phyloP scores from a whole-genome alignment of 2,329 filamentous ascomycete species.

The Parasarocladium wereldwijsianum region DNA sequence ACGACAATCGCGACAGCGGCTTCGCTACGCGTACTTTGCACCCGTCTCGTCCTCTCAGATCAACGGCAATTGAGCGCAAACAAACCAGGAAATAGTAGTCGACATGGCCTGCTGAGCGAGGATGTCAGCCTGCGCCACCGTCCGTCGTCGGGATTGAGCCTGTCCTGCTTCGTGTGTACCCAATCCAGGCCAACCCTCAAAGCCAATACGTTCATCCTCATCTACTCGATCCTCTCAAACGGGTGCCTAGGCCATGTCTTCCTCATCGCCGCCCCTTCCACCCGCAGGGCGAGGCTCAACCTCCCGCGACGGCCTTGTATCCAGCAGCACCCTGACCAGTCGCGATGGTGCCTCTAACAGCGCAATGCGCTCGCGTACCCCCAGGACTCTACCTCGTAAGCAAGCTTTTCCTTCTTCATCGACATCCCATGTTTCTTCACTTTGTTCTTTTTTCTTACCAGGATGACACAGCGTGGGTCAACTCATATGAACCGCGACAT shows the following conservation, averaged over 20 bases:
- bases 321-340: constrained; percentile 2
- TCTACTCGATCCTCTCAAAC: not conserved
- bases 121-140: no score
- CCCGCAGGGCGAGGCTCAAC: not conserved
- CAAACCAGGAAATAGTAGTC: no score
- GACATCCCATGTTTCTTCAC: not conserved
- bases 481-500: constrained; percentile 28
- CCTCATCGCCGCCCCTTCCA: not conserved
- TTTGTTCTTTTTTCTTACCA: constrained; percentile 5
- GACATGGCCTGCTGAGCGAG: no score
- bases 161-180: no score
- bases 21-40: no score
- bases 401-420: constrained; percentile 2
- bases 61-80: no score
- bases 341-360: not conserved
- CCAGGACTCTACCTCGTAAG: constrained; percentile 16
- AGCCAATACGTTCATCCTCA: no score
- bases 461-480: constrained; percentile 28
- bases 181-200: no score
- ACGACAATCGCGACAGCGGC: no score
- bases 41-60: no score
- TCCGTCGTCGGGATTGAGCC: no score
- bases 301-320: constrained; percentile 3
- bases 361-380: constrained; percentile 8
- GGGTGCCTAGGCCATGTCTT: constrained; percentile 2